A percentile compares a stretch with the other conserved stretches of the same genome.
Evolutionary conservation across 208 protist genomes (phyloP).

Genomic region (Leishmania mexicana): DNA sequence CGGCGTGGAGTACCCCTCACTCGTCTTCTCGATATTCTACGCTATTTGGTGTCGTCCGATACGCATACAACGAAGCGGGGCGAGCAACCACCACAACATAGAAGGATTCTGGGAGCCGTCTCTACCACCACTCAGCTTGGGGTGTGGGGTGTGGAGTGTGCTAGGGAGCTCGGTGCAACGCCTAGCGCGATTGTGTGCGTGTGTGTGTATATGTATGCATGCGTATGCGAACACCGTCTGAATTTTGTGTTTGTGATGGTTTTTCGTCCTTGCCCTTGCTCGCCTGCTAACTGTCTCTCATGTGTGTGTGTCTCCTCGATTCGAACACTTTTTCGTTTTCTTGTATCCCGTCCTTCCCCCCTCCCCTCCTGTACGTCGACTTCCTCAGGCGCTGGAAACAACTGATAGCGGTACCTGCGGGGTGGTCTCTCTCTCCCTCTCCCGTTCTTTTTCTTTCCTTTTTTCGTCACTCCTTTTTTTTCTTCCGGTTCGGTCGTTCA

Average conservation of each 20-base stretch:
- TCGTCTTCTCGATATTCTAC: background rate
- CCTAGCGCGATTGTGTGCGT: background rate
- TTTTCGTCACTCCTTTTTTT: background rate
- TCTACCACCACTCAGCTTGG: background rate
- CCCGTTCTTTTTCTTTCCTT: background rate
- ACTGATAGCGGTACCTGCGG: background rate
- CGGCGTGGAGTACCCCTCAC: background rate
- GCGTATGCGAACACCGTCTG: background rate
- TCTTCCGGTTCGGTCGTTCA: background rate
- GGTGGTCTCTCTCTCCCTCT: background rate
- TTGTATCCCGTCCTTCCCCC: background rate
- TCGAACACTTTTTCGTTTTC: background rate
- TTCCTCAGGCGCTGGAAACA: background rate
- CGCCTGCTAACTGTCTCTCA: background rate
- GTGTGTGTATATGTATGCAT: background rate
- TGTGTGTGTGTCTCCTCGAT: too few relatives aligned
- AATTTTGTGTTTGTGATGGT: background rate
- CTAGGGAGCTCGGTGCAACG: background rate
- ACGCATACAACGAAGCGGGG: background rate
- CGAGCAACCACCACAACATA: background rate
- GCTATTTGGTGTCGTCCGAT: background rate
- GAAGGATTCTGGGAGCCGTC: background rate
- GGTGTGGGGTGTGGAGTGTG: background rate
- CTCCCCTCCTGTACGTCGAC: background rate
- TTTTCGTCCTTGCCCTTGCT: background rate